Percentiles rank a stretch among this genome's conserved stretches.
These are phyloP conservation scores for Penicillium parvum DNA, from an alignment of 495 filamentous ascomycete species.

Conservation along the genomic window DNA sequence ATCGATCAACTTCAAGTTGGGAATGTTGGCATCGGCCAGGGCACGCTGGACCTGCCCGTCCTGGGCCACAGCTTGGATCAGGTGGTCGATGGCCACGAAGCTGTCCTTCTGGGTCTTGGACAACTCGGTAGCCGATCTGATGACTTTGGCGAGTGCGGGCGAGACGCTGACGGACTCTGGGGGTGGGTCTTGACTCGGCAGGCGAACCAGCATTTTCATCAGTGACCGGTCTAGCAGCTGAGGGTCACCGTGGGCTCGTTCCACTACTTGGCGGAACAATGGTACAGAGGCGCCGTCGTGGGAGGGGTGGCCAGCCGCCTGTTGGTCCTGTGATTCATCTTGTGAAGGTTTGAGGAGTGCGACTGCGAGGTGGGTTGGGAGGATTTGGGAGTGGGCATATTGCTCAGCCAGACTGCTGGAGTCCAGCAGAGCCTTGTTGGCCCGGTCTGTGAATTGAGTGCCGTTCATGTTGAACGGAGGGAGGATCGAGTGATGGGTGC, in stretches of 20 bases:
- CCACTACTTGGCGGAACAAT: conserved; percentile 88
- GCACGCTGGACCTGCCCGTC: conserved; percentile 67
- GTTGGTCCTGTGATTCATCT: conserved; percentile 73
- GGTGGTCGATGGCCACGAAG: conserved; percentile 88
- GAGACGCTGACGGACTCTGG: conserved; percentile 80
- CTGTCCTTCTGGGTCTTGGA: conserved; percentile 95
- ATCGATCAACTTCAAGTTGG: conserved; percentile 85
- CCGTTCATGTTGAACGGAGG: conserved; percentile 37
- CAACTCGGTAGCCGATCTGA: conserved; percentile 80
- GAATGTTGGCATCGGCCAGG: conserved; percentile 83
- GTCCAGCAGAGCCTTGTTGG: conserved; percentile 80
- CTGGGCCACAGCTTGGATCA: conserved; percentile 78
- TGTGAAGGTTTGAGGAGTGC: conserved; percentile 78
- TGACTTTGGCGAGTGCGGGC: conserved; percentile 72
- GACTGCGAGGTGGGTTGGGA: conserved; percentile 84
- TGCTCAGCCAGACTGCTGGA: conserved; percentile 76
- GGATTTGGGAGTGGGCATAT: conserved; percentile 84
- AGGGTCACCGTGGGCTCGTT: conserved; percentile 87
- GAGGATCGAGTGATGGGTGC: conserved; percentile 3
- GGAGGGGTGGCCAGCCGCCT: conserved; percentile 56
- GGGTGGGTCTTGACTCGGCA: conserved; percentile 91
- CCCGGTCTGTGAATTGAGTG: conserved; percentile 83
- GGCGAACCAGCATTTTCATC: conserved; percentile 84
- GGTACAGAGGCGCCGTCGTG: conserved; percentile 54
- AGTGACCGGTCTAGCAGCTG: conserved; percentile 82